These are phyloP conservation scores for Meyerozyma carpophila DNA, from an alignment of 1,139 yeast species.

Conservation along the genomic window DNA sequence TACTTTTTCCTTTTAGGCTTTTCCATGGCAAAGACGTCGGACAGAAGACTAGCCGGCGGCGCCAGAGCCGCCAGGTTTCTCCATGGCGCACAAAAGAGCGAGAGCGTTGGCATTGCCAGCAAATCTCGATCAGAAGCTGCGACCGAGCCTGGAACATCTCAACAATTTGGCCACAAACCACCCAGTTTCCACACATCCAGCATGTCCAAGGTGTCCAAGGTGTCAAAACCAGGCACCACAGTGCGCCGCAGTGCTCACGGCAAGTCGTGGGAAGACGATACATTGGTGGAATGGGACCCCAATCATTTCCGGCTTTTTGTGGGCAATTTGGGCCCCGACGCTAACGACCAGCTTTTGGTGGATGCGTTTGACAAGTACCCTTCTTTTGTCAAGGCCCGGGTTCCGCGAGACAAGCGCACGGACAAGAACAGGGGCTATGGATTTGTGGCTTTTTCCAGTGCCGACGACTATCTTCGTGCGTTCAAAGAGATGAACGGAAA, in stretches of 20 bases:
- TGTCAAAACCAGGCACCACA: background rate
- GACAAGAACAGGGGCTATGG: slow-evolving; percentile 61
- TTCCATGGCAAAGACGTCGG: slow-evolving; percentile 37
- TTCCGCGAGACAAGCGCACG: slow-evolving; percentile 43
- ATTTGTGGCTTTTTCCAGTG: slow-evolving; percentile 57
- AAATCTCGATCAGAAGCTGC: no score
- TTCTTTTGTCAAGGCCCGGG: slow-evolving; percentile 50
- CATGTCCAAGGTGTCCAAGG: no score
- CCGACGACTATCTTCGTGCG: slow-evolving; percentile 63
- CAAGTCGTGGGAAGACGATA: slow-evolving; percentile 42
- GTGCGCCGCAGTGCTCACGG: slow-evolving; percentile 29
- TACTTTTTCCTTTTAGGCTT: no score
- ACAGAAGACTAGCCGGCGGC: slow-evolving; percentile 48
- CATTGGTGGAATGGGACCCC: slow-evolving; percentile 56
- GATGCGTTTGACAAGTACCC: slow-evolving; percentile 48
- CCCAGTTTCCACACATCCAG: no score
- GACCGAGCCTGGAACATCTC: no score
- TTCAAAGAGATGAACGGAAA: slow-evolving; percentile 74
- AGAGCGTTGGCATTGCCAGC: background rate
- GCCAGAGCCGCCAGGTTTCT: slow-evolving; percentile 39
- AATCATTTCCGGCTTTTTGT: slow-evolving; percentile 69
- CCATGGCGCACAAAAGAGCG: slow-evolving; percentile 15
- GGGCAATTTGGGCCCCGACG: slow-evolving; percentile 70
- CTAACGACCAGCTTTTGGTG: slow-evolving; percentile 47
- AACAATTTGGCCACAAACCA: no score